Conservation (phyloP, 2,329 filamentous ascomycete genomes). For the Claviceps monticola region DNA sequence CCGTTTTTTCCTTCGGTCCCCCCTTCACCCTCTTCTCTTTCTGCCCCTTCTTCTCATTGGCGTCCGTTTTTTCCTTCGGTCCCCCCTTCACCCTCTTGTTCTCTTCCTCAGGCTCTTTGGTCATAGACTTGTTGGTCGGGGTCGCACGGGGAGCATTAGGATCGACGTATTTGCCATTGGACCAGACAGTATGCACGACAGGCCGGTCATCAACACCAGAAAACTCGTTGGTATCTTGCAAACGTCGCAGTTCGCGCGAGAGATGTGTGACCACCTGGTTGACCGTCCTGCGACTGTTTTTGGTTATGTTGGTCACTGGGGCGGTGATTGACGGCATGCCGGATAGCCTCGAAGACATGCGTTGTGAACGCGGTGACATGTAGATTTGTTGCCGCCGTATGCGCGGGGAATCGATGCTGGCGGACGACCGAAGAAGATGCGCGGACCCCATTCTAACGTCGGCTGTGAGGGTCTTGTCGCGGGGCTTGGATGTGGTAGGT, state of each 20-base stretch:
- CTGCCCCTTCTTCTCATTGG: not conserved
- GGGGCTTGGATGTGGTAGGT: conserved; percentile 4
- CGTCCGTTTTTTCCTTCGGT: not conserved
- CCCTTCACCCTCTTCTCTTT: not conserved
- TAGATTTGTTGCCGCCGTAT: conserved; percentile 20
- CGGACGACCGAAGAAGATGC: conserved; percentile 29
- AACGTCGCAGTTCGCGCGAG: conserved; percentile 42
- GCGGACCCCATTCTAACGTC: conserved; percentile 28
- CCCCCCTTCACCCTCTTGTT: not conserved
- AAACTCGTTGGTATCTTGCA: conserved; percentile 51
- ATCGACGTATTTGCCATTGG: conserved; percentile 48
- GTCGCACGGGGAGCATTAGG: conserved; percentile 27
- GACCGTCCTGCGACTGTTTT: conserved; percentile 42
- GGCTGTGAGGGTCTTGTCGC: conserved; percentile 4
- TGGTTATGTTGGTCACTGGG: conserved; percentile 42
- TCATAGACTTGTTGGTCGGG: conserved; percentile 21
- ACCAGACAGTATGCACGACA: conserved; percentile 46
- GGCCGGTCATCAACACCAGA: conserved; percentile 43
- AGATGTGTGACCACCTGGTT: conserved; percentile 34
- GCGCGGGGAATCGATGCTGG: conserved; percentile 21
- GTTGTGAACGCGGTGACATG: conserved; percentile 20
- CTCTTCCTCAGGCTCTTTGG: conserved; percentile 7
- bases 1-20: not conserved
- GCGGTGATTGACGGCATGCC: conserved; percentile 27
- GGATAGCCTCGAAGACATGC: conserved; percentile 26